Base-by-base conservation (phyloP, 257 asterid species). In the Primulina tabacum region DNA sequence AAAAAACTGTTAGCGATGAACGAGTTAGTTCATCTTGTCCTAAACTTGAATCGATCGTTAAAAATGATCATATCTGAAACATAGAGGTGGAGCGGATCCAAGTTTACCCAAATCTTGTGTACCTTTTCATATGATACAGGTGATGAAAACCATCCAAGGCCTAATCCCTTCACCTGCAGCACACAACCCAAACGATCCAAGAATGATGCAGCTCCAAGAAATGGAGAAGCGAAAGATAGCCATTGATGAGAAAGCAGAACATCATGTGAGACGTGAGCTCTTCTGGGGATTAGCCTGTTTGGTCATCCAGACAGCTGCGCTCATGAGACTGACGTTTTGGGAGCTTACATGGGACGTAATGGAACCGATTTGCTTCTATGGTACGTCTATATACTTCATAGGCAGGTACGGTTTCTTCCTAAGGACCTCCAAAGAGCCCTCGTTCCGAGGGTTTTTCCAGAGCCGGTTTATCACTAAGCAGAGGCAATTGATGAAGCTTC, bases 271-370 rank as follows among this genome's bases (percentile, higher is more conserved):
- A 0, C 72, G 84, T 18, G 98, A 92, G 80, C 90, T 92, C 7
- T 84, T 86, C 92, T 69, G 81, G 37, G 98, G 98, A 56, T 80
- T 92, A 10, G 95, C 83, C 1, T 88, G 65, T 77, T 71, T 92
- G 6, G 65, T 82, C 29, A 74, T 85, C 77, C 98, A 92, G 68
- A 92, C 98, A 34, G 88, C 88, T 2, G 95, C 85, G 16, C 83
- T 88, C 81, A 92, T 92, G 97, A 80, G 98, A 76, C 82, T 92
- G 20, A 92, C 97, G 7, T 92, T 92, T 60, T 92, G 98, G 98
- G 98, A 92, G 55, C 87, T 92, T 2, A 92, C 21, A 50, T 50
- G 57, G 57, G 57, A 50, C 1, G 57, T 50, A 50, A 14, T 92
- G 98, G 98, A 92, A 67, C 98, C 98, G 0, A 87, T 92, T 33